Base-by-base conservation (phyloP, 1,139 yeast species). In the Blastobotrys ciferrii region DNA sequence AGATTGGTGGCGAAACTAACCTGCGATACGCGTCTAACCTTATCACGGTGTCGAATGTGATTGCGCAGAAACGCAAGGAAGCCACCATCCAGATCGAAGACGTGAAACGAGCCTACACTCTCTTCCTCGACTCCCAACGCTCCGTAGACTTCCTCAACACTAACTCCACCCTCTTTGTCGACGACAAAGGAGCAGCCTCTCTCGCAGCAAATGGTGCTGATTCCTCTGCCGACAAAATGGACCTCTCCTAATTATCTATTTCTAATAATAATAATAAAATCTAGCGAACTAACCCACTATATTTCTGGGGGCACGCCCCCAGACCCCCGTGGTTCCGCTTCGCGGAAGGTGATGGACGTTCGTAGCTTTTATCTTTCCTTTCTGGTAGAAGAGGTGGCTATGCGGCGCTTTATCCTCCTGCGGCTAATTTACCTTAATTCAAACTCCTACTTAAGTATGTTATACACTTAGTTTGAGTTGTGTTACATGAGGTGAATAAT, bases 21-120 rank as follows among this genome's bases (percentile, higher is more conserved):
- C 79, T 94, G 64, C 81, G 99, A 64, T 94, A 94, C 67, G 94
- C 97, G 12, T 76, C 96, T 33, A 94, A 94, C 68, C 78, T 92
- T 68, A 87, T 92, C 52, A 77, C 96, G 6, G 96, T 92, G 12
- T 78, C 97, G 28, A 86, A 87, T 64, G 91, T 88, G 68, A 80
- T 91, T 54, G 83, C 96, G 2, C 71, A 78, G 54, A 91, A 89
- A 71, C 82, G 96, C 68, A 83, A 95, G 71, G 74, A 83, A 46
- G 60, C 67, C 20, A 71, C 71, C 45, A 91, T 92, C 45, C 96
- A 85, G 53, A 80, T 91, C 49, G 81, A 78, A 41, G 98, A 92
- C 66, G 80, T 92, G 52, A 87, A 91, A 74, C 81, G 96, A 63
- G 84, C 91, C 38, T 94, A 91, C 69, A 73, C 87, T 63, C 74